Evolutionary conservation across 495 filamentous ascomycete genomes (phyloP).

Genomic region (Aspergillus taichungensis): DNA sequence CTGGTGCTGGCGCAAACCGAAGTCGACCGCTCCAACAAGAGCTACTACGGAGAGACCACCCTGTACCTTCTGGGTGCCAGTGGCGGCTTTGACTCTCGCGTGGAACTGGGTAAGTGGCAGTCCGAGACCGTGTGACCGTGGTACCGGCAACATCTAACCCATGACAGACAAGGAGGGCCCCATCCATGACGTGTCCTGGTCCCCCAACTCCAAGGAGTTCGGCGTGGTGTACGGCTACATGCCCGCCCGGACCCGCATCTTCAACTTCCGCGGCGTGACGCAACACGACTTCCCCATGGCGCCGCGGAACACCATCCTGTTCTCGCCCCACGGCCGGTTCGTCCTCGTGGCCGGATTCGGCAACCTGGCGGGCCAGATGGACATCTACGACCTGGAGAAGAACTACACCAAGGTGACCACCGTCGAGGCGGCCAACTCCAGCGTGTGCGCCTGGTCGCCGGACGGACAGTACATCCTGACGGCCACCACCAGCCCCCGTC

Average conservation of each 20-base stretch:
- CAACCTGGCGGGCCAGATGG: slow-evolving; percentile 94
- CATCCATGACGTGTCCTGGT: slow-evolving; percentile 98
- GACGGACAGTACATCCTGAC: slow-evolving; percentile 93
- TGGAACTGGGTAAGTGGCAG: slow-evolving; percentile 57
- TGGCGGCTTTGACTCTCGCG: slow-evolving; percentile 83
- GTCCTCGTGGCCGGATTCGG: slow-evolving; percentile 93
- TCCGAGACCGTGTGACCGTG: no score
- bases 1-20: slow-evolving; percentile 97
- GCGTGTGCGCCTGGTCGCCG: slow-evolving; percentile 91
- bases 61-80: slow-evolving; percentile 90
- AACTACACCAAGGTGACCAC: slow-evolving; percentile 85
- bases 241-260: slow-evolving; percentile 95
- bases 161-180: slow-evolving; percentile 85
- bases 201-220: slow-evolving; percentile 91
- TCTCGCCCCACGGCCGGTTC: slow-evolving; percentile 90
- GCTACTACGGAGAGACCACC: slow-evolving; percentile 97
- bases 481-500: slow-evolving; percentile 86
- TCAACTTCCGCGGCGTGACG: slow-evolving; percentile 75
- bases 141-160: background rate
- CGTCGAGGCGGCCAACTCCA: slow-evolving; percentile 91
- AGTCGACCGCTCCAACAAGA: slow-evolving; percentile 95
- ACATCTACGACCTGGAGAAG: slow-evolving; percentile 91
- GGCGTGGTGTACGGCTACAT: slow-evolving; percentile 96
- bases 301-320: slow-evolving; percentile 89
- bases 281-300: slow-evolving; percentile 74